Base-by-base conservation (phyloP, 176 grass and related monocot species). In the Eremochloa ophiuroides region DNA sequence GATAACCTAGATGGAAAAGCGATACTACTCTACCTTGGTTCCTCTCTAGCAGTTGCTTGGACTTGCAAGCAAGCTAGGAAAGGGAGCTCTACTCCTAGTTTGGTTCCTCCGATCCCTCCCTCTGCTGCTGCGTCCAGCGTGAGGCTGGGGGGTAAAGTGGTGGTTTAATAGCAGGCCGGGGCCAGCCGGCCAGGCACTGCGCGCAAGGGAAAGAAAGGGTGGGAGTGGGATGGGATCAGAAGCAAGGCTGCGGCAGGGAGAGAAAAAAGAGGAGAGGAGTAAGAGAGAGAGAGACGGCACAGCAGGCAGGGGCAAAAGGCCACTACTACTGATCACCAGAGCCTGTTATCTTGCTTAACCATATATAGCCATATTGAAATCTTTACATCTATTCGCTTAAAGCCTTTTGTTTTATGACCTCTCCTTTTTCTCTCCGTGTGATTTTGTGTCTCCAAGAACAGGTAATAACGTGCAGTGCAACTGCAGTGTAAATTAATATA, bases 321-420 rank as follows among this genome's bases (percentile, higher is more conserved):
- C n/a, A 58, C 1, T 58, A 25, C 22, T 2, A 58, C n/a, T 56
- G 53, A 58, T 58, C 9, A 25, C 53, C 9, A 58, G 8, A 1
- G 53, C n/a, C 55, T 71, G 28, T 42, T 82, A 72, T 64, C 83
- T 82, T 85, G 87, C 56, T 89, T 85, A 89, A 35, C 78, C 87
- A 55, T 59, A 66, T 89, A 77, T 89, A 35, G 83, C 35, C 35
- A 81, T 77, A 14, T 78, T 31, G 58, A 59, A 43, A 66, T 47
- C 71, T 85, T 69, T 72, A 66, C 69, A 77, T 66, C 71, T 59
- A 71, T 65, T 85, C 64, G n/a, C n/a, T 56, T 50, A 43, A 86
- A 59, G 69, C 46, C 13, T 43, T 31, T 66, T 46, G 25, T 27
- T 67, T 74, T 68, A 75, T 59, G 69, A 59, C 72, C 82, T 81